A percentile compares a stretch with the other conserved stretches of the same genome.
Evolutionary conservation across 2,329 filamentous ascomycete genomes (phyloP).

Genomic region (Xylaria hypoxylon): DNA sequence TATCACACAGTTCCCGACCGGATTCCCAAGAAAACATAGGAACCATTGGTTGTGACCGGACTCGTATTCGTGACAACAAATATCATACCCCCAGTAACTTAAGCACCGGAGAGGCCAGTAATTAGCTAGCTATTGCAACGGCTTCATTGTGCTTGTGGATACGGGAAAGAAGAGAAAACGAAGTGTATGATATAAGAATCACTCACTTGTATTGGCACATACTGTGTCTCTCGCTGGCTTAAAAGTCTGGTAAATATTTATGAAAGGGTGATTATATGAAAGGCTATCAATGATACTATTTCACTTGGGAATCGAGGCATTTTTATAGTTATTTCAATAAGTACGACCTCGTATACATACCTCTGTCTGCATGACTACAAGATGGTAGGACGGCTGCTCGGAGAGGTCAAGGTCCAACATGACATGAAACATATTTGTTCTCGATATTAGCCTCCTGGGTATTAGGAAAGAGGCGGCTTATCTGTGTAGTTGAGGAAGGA

Average conservation of each 20-base stretch:
- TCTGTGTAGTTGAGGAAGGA: not conserved
- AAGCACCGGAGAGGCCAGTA: not conserved
- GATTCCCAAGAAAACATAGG: not conserved
- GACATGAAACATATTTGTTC: not conserved
- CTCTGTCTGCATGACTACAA: not conserved
- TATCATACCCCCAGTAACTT: constrained; percentile 30
- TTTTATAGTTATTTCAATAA: not conserved
- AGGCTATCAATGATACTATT: not conserved
- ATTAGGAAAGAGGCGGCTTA: not conserved
- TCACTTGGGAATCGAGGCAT: not conserved
- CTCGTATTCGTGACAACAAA: constrained; percentile 18
- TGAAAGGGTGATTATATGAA: not conserved
- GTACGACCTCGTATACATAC: not conserved
- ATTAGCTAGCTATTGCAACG: constrained; percentile 17
- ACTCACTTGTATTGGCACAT: constrained; percentile 31
- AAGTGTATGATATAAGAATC: not conserved
- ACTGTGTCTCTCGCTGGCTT: not conserved
- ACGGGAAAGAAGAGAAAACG: not conserved
- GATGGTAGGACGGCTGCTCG: not conserved
- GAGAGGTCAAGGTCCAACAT: constrained; percentile 13
- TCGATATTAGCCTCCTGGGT: not conserved
- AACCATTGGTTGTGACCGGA: constrained; percentile 14
- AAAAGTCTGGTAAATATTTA: constrained; percentile 1
- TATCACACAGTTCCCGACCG: not conserved
- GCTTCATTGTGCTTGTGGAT: not conserved